phyloP scores from a whole-genome alignment of 1,284 basidiomycete genomes.

The Bondarzewia mesenterica region DNA sequence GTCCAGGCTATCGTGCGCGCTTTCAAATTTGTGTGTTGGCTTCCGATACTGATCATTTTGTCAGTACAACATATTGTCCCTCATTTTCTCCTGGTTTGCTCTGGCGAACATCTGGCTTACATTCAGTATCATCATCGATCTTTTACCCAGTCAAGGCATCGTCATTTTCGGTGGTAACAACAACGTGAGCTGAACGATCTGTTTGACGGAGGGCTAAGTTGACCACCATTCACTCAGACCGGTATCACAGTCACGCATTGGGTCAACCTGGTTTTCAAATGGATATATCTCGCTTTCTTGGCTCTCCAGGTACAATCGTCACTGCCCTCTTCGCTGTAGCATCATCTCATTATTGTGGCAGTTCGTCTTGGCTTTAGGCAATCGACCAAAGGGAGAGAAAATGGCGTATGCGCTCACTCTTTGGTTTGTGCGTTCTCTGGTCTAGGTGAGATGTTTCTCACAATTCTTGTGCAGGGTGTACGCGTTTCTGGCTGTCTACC shows the following conservation, averaged over 20 bases:
- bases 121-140: constrained; percentile 92
- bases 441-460: neutral
- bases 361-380: constrained; percentile 93
- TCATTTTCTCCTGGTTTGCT: constrained; percentile 89
- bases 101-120: constrained; percentile 93
- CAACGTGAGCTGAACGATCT: constrained; percentile 18
- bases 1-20: constrained; percentile 76
- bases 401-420: constrained; percentile 77
- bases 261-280: constrained; percentile 79
- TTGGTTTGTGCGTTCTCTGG: constrained; percentile 36
- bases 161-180: constrained; percentile 57
- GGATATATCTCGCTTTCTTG: constrained; percentile 84
- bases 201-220: neutral
- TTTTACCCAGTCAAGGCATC: constrained; percentile 62
- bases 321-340: neutral
- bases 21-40: neutral
- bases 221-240: neutral
- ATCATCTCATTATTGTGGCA: constrained; percentile 22
- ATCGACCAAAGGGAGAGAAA: constrained; percentile 92
- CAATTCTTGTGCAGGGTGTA: constrained; percentile 50
- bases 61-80: constrained; percentile 71
- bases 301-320: constrained; percentile 45
- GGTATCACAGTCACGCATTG: constrained; percentile 67
- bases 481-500: constrained; percentile 71
- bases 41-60: neutral